Evolutionary conservation across 2,329 filamentous ascomycete genomes (phyloP).

Genomic region (Remersonia thermophila): DNA sequence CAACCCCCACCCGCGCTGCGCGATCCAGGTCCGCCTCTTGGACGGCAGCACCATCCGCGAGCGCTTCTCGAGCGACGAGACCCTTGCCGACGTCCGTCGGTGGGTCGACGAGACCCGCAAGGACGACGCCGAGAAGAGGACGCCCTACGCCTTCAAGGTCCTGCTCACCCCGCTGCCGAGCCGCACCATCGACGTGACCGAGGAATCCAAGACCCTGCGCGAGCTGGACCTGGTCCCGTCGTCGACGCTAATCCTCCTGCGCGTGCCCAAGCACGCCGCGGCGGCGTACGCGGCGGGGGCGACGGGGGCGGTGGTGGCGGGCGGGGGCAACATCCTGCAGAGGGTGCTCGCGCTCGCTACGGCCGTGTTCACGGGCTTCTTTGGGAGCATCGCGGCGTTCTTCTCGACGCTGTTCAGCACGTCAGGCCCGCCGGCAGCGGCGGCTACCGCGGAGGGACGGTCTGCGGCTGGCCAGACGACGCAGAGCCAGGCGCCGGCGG

Average conservation of each 20-base stretch:
- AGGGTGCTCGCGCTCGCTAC: slow-evolving; percentile 25
- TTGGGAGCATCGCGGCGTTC: slow-evolving; percentile 19
- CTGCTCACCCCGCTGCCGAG: slow-evolving; percentile 70
- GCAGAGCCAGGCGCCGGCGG: slow-evolving; percentile 4
- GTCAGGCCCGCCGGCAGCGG: background rate
- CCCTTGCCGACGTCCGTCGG: slow-evolving; percentile 55
- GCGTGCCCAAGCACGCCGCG: slow-evolving; percentile 38
- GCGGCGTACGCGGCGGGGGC: slow-evolving; percentile 26
- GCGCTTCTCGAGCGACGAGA: slow-evolving; percentile 52
- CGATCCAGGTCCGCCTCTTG: slow-evolving; percentile 69
- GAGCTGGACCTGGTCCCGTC: slow-evolving; percentile 65
- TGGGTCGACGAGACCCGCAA: slow-evolving; percentile 59
- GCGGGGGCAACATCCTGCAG: slow-evolving; percentile 20
- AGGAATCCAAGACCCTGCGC: slow-evolving; percentile 57
- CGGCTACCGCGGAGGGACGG: slow-evolving; percentile 9
- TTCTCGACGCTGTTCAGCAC: slow-evolving; percentile 18
- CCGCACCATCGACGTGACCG: slow-evolving; percentile 57
- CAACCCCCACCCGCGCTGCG: slow-evolving; percentile 25
- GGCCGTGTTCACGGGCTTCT: slow-evolving; percentile 20
- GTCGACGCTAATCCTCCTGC: slow-evolving; percentile 71
- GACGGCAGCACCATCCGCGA: slow-evolving; percentile 70
- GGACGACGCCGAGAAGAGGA: slow-evolving; percentile 30
- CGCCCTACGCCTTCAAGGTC: slow-evolving; percentile 73
- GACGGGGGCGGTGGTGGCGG: slow-evolving; percentile 9
- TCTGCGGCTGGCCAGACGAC: slow-evolving; percentile 12